Percentiles rank a stretch among this genome's conserved stretches.
Conservation (phyloP, 345 rosid species). For the Eucalyptus sp. region DNA sequence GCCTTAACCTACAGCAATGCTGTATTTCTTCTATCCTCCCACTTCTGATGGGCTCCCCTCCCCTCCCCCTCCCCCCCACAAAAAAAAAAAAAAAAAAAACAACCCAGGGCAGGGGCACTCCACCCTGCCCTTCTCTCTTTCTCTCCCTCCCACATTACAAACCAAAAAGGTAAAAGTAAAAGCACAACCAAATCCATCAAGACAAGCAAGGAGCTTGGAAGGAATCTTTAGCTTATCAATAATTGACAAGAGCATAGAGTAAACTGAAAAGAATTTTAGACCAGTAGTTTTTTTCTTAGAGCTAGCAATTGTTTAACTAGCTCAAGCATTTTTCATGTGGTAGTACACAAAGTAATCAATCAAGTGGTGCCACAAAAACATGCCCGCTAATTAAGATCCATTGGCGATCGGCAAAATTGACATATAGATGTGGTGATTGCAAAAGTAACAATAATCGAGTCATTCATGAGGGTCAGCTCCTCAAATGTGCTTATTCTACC, state of each 20-base stretch:
- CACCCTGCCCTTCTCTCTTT: background rate
- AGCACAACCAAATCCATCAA: background rate
- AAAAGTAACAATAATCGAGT: background rate
- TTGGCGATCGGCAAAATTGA: background rate
- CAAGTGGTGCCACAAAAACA: background rate
- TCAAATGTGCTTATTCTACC: background rate
- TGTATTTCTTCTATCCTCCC: background rate
- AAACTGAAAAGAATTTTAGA: background rate
- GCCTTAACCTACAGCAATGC: background rate
- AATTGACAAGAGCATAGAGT: background rate
- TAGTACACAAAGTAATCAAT: background rate
- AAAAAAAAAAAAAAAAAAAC: too few relatives aligned
- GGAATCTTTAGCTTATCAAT: background rate
- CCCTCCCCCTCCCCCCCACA: background rate
- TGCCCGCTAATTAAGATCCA: background rate
- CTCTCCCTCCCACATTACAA: background rate
- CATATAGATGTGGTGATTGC: background rate
- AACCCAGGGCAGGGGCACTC: too few relatives aligned
- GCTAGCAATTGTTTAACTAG: background rate
- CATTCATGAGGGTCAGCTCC: background rate
- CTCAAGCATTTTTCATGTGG: background rate
- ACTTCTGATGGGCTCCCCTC: background rate
- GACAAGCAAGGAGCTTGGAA: background rate
- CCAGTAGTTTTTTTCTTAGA: background rate
- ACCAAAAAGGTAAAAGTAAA: background rate